Evolutionary conservation across 345 rosid genomes (phyloP).

Genomic region (Xanthoceras sorbifolium): DNA sequence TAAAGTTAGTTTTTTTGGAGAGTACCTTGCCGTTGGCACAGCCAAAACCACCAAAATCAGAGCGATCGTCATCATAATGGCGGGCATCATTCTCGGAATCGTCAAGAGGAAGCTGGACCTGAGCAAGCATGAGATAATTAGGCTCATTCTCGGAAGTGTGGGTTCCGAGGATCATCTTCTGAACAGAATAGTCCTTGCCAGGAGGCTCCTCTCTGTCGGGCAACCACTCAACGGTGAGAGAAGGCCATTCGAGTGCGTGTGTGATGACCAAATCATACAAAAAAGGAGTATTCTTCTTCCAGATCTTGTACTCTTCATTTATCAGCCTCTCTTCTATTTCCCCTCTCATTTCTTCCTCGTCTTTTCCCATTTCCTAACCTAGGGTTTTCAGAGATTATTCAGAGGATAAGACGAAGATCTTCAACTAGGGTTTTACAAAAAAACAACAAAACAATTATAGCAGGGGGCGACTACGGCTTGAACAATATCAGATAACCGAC

Average conservation of each 20-base stretch:
- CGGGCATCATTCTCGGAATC: constrained; percentile 93
- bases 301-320: constrained; percentile 97
- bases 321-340: constrained; percentile 92
- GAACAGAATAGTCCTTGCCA: constrained; percentile 88
- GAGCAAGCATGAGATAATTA: constrained; percentile 93
- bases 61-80: constrained; percentile 87
- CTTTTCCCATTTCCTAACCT: constrained; percentile 66
- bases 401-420: too few relatives aligned
- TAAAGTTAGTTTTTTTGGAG: too few relatives aligned
- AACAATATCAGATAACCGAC: too few relatives aligned
- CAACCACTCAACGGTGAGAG: constrained; percentile 95
- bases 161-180: constrained; percentile 97
- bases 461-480: too few relatives aligned
- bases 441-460: too few relatives aligned
- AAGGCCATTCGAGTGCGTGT: constrained; percentile 99
- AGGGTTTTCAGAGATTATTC: neutral
- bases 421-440: too few relatives aligned
- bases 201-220: constrained; percentile 97
- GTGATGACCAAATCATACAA: constrained; percentile 95
- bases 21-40: constrained; percentile 86
- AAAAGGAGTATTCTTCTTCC: constrained; percentile 99
- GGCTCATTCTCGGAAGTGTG: constrained; percentile 99
- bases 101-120: constrained; percentile 93
- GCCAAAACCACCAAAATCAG: constrained; percentile 82
- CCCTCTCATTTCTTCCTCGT: constrained; percentile 95